A percentile compares a stretch with the other conserved stretches of the same genome.
Conservation (phyloP, 2,329 filamentous ascomycete genomes). For the Aspergillus luchuensis region DNA sequence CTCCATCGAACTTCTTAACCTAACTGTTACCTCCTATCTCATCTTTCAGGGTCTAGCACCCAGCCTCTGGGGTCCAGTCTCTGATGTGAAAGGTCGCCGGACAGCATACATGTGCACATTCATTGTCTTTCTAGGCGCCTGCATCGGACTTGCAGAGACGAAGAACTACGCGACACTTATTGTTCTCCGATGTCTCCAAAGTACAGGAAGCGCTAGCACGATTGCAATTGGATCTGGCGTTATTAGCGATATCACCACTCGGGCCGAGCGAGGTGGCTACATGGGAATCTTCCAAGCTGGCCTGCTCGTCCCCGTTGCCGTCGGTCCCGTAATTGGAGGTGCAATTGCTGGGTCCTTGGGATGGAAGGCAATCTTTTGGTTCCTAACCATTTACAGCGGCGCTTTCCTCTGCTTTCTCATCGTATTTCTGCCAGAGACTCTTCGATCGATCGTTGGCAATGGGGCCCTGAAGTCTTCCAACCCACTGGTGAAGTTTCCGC, state of each 20-base stretch:
- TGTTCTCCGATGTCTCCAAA: slow-evolving; percentile 41
- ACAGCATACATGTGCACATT: slow-evolving; percentile 63
- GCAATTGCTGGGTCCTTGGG: slow-evolving; percentile 64
- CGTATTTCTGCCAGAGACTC: slow-evolving; percentile 56
- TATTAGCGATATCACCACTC: slow-evolving; percentile 70
- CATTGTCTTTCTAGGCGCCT: slow-evolving; percentile 42
- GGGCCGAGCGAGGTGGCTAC: slow-evolving; percentile 70
- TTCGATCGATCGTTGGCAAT: slow-evolving; percentile 42
- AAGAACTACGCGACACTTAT: slow-evolving; percentile 38
- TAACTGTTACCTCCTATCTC: slow-evolving; percentile 27
- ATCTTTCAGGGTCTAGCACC: slow-evolving; percentile 65
- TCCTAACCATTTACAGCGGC: slow-evolving; percentile 57
- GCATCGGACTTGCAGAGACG: slow-evolving; percentile 42
- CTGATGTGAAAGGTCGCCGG: slow-evolving; percentile 62
- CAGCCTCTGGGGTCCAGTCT: slow-evolving; percentile 63
- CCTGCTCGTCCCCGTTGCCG: slow-evolving; percentile 52
- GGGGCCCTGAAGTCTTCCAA: slow-evolving; percentile 19
- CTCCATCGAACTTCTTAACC: slow-evolving; percentile 42
- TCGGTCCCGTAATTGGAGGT: slow-evolving; percentile 66
- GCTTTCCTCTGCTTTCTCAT: slow-evolving; percentile 50
- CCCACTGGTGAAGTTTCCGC: slow-evolving; percentile 6
- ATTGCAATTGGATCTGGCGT: slow-evolving; percentile 72
- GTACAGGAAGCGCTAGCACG: slow-evolving; percentile 62
- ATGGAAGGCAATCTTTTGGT: slow-evolving; percentile 72
- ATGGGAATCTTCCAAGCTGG: slow-evolving; percentile 67